These are phyloP conservation scores for Solanum medicagineum DNA, from an alignment of 257 asterid genomes.

Conservation along the genomic window DNA sequence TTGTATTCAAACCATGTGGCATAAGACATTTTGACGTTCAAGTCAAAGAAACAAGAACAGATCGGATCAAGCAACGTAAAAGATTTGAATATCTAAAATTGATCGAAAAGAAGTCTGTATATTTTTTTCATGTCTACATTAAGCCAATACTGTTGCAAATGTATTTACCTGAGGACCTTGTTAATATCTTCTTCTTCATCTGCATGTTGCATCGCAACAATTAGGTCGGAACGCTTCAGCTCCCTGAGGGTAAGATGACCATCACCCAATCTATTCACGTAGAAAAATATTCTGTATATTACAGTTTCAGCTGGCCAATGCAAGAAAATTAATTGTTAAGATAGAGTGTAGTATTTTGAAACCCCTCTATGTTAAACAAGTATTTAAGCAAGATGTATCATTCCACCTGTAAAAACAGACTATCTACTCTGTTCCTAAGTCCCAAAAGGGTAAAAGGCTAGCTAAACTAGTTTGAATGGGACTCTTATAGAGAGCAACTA, in stretches of 20 bases:
- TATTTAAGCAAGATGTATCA: not conserved
- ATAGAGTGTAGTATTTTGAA: constrained; percentile 3
- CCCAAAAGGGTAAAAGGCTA: not conserved
- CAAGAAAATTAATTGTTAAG: constrained; percentile 30
- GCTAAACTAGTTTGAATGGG: not conserved
- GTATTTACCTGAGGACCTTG: constrained; percentile 80
- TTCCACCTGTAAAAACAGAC: not conserved
- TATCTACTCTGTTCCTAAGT: not conserved
- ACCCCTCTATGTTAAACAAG: not conserved
- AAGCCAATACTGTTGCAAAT: not conserved
- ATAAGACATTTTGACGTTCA: not conserved
- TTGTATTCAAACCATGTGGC: not conserved
- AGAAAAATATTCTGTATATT: constrained; percentile 92
- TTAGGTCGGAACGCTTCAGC: constrained; percentile 82
- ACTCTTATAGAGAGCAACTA: not conserved
- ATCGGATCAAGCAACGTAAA: not conserved
- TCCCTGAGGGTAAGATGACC: constrained; percentile 90
- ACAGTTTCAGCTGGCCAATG: constrained; percentile 96
- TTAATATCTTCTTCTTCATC: constrained; percentile 99
- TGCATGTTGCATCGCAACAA: constrained; percentile 96
- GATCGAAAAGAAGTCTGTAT: not conserved
- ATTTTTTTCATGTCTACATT: not conserved
- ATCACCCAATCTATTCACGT: constrained; percentile 90
- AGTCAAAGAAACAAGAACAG: not conserved
- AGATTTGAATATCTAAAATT: not conserved